phyloP scores from a whole-genome alignment of 2,329 filamentous ascomycete genomes.

The Shiraia bambusicola region DNA sequence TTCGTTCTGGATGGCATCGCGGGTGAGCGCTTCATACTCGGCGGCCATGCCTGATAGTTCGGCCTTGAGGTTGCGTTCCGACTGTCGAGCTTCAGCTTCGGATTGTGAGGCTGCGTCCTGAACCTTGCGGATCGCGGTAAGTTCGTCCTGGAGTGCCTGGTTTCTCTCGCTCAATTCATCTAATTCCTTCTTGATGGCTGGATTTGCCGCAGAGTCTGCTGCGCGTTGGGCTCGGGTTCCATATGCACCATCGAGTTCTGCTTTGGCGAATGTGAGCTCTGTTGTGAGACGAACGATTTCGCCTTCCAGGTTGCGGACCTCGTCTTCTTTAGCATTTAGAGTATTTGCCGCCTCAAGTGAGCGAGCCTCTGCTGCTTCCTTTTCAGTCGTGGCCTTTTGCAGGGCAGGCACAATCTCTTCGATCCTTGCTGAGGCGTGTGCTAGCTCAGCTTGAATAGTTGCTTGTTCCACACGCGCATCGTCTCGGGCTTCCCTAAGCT shows the following conservation, averaged over 20 bases:
- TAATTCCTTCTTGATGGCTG: slow-evolving; percentile 61
- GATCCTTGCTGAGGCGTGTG: slow-evolving; percentile 37
- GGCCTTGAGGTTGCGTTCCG: slow-evolving; percentile 56
- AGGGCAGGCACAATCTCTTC: slow-evolving; percentile 30
- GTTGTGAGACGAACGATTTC: slow-evolving; percentile 68
- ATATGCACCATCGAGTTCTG: slow-evolving; percentile 93
- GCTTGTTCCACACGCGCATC: slow-evolving; percentile 37
- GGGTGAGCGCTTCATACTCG: slow-evolving; percentile 71
- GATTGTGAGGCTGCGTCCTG: slow-evolving; percentile 40
- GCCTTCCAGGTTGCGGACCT: slow-evolving; percentile 53
- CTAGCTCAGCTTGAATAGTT: slow-evolving; percentile 41
- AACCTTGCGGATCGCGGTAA: slow-evolving; percentile 46
- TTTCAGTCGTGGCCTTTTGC: slow-evolving; percentile 27
- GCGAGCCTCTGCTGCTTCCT: slow-evolving; percentile 37
- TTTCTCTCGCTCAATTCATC: slow-evolving; percentile 55
- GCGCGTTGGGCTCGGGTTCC: slow-evolving; percentile 71
- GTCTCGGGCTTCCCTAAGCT: slow-evolving; percentile 36
- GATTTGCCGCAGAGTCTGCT: slow-evolving; percentile 61
- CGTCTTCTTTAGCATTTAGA: slow-evolving; percentile 39
- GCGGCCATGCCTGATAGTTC: slow-evolving; percentile 68
- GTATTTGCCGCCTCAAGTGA: slow-evolving; percentile 29
- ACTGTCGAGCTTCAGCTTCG: slow-evolving; percentile 40
- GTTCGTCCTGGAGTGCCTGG: slow-evolving; percentile 45
- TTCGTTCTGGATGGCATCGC: slow-evolving; percentile 69
- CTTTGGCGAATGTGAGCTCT: slow-evolving; percentile 84